Base-by-base conservation (phyloP, 2,329 filamentous ascomycete genomes). In the Aspergillus pseudoglaucus region DNA sequence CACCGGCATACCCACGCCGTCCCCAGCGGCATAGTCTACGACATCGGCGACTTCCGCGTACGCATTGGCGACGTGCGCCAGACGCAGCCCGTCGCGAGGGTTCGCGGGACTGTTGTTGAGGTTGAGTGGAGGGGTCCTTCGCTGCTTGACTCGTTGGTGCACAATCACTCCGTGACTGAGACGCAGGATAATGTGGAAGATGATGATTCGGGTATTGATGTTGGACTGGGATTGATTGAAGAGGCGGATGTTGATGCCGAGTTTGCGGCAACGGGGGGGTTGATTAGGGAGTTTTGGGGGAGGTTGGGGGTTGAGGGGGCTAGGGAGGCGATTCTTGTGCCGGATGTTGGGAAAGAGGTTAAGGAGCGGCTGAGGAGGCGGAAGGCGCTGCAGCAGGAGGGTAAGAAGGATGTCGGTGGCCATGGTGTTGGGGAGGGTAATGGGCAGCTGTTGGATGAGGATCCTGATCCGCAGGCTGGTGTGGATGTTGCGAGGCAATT, bases 51-150 rank as follows among this genome's bases (percentile, higher is more conserved):
- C 44, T 74, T 73, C 54, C 62, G 67, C 6, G 61, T 74, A 10
- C 62, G 71, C 2, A 45, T 73, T 8, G 71, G 70, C 10, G 71
- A 74, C 32, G 64, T 74, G 46, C 63, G 67, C 4, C 70, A 72
- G 54, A 69, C 63, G 30, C 60, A 61, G 33, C 69, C 69, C 12
- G 57, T 56, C 20, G 65, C 55, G 7, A 57, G 69, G 15, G 52
- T 64, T 8, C 66, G 69, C n/a, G 71, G 71, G 0, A 68, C 68
- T 2, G 61, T 73, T n/a, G 61, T 72, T n/a, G 70, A 74, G 53
- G 64, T 73, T 27, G 68, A 72, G 49, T 74, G 69, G 64, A 56
- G 59, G 22, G 69, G 68, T 0, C 67, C 68, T 15, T 68, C 66
- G 12, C 42, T 69, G 43, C 49, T 66, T 17, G 50, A 59, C 8